Base-by-base conservation (phyloP, 441 rosid genomes). In the Pelargonium hybrid region DNA sequence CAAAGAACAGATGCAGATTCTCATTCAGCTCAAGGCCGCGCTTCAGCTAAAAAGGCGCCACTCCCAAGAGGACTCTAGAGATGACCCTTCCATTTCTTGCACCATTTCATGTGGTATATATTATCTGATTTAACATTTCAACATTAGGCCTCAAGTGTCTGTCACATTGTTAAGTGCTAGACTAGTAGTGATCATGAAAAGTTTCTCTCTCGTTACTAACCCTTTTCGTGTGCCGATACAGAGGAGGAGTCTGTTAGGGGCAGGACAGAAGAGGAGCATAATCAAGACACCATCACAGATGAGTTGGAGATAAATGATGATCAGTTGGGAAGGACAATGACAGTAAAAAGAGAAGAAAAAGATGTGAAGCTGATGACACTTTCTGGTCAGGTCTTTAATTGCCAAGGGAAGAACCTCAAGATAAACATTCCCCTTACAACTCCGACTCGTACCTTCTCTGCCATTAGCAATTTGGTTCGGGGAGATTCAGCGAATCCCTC, bases 1-100 rank as follows among this genome's bases (percentile, higher is more conserved):
- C 84, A 89, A 86, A 88, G 87, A 86, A 73, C 99, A 94, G 78
- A 76, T 92, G 87, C 86, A 87, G 78, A 87, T 94, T 78, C 99
- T 92, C 54, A 73, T 69, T 68, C 89, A 90, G 68, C 88, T 90
- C 75, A 90, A 86, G 79, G 57, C 80, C 61, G 84, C 87, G 29
- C 74, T 91, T 59, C 83, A 82, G 74, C 84, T 83, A 62, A 82
- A 82, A 4, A 50, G 5, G 69, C 82, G 26, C 2, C 2, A 77
- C 0, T 68, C 63, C 25, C 83, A 78, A 79, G 93, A 23, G 26
- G 26, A 23, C 26, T 23, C 26, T 23, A 23, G 78, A 66, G 97
- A 91, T 74, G 98, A 90, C 63, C 81, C 76, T 45, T 87, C 98
- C 0, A 81, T 91, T 62, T 87, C 26, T 23, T 23, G 26, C 26